Conservation (phyloP, 805 yeast genomes). For the Kluyveromyces aestuarii region DNA sequence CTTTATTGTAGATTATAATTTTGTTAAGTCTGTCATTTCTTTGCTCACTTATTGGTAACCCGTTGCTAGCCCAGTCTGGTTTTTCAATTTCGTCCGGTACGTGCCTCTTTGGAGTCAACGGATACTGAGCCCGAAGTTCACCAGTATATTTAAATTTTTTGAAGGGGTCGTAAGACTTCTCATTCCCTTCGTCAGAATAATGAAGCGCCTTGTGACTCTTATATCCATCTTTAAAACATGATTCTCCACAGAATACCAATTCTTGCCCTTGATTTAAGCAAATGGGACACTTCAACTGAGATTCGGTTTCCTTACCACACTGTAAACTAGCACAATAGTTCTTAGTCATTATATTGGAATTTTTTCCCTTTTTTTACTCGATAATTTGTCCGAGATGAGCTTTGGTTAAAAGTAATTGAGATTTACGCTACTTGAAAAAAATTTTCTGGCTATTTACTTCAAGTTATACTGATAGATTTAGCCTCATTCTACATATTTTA, state of each 20-base stretch:
- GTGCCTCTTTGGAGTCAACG: slow-evolving; percentile 60
- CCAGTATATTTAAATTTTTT: slow-evolving; percentile 75
- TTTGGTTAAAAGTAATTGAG: not conserved
- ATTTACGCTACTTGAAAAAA: too few relatives aligned
- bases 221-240: slow-evolving; percentile 71
- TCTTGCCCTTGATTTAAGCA: slow-evolving; percentile 66
- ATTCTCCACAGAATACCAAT: slow-evolving; percentile 70
- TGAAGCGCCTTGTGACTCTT: slow-evolving; percentile 69
- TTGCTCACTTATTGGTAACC: slow-evolving; percentile 73
- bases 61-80: slow-evolving; percentile 81
- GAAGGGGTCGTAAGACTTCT: slow-evolving; percentile 70
- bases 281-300: slow-evolving; percentile 80
- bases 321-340: slow-evolving; percentile 63
- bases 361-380: not conserved
- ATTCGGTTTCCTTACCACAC: slow-evolving; percentile 75
- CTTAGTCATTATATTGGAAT: not conserved
- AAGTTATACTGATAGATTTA: too few relatives aligned
- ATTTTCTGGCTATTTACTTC: too few relatives aligned
- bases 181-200: slow-evolving; percentile 46
- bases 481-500: too few relatives aligned
- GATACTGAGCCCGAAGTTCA: slow-evolving; percentile 65
- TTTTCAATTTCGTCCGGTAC: slow-evolving; percentile 62
- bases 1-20: slow-evolving; percentile 54
- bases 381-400: not conserved
- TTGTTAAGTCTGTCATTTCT: slow-evolving; percentile 57